A percentile compares a stretch with the other conserved stretches of the same genome.
Conservation (phyloP, 2,329 filamentous ascomycete genomes). For the Graphiopsis chlorocephala region DNA sequence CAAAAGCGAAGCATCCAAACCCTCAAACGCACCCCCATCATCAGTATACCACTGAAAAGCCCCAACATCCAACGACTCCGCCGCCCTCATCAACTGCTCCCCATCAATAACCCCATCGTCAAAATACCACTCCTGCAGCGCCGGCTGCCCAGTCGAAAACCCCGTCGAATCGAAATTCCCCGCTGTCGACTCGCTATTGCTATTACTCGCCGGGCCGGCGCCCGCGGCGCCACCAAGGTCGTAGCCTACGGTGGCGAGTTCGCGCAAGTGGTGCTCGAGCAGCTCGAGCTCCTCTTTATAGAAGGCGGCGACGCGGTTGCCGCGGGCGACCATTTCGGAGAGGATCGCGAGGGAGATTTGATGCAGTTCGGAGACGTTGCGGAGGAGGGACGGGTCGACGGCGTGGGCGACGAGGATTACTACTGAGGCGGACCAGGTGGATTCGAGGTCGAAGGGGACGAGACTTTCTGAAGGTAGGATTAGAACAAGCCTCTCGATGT, state of each 20-base stretch:
- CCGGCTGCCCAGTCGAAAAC: neutral
- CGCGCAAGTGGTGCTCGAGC: slow-evolving; percentile 18
- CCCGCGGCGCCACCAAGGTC: neutral
- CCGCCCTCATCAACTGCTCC: slow-evolving; percentile 60
- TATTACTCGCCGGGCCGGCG: slow-evolving; percentile 3
- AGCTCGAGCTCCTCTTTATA: slow-evolving; percentile 22
- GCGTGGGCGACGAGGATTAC: slow-evolving; percentile 21
- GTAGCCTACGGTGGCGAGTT: neutral
- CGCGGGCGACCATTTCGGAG: slow-evolving; percentile 23
- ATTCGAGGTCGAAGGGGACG: slow-evolving; percentile 26
- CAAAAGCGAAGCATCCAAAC: slow-evolving; percentile 9
- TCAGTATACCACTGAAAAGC: slow-evolving; percentile 14
- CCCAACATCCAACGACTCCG: slow-evolving; percentile 72
- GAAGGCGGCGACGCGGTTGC: slow-evolving; percentile 23
- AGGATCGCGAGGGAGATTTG: slow-evolving; percentile 19
- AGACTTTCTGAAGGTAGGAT: slow-evolving; percentile 20
- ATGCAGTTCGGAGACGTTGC: slow-evolving; percentile 19
- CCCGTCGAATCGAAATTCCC: slow-evolving; percentile 5
- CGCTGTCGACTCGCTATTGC: slow-evolving; percentile 1
- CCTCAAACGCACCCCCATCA: neutral
- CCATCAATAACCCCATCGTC: slow-evolving; percentile 11
- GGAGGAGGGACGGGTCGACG: slow-evolving; percentile 22
- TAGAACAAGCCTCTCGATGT: too few species aligned
- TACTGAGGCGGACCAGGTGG: slow-evolving; percentile 23
- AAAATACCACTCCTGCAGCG: slow-evolving; percentile 15